Percentiles rank a stretch among this genome's conserved stretches.
Conservation (phyloP, 805 yeast species). For the Zygotorulaspora chibaensis region DNA sequence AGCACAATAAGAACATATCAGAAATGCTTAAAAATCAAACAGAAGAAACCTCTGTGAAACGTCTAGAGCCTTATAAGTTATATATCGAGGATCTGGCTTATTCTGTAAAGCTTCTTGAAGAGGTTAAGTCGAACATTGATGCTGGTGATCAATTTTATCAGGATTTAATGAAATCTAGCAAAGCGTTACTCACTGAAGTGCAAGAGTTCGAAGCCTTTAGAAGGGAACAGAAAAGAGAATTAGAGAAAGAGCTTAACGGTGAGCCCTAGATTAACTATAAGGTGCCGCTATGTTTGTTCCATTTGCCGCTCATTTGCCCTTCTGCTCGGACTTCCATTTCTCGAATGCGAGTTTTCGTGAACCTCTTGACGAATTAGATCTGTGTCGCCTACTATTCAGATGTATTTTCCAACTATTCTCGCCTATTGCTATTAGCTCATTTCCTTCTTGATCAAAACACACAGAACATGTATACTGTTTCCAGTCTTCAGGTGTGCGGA, state of each 20-base stretch:
- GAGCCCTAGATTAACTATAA: background rate
- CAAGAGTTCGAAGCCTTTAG: conserved; percentile 49
- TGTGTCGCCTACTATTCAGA: conserved; percentile 63
- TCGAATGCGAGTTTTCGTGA: conserved; percentile 52
- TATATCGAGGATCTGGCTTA: conserved; percentile 28
- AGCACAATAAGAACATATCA: conserved; percentile 39
- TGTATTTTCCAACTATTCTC: conserved; percentile 68
- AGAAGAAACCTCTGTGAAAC: conserved; percentile 1
- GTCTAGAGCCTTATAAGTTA: conserved; percentile 20
- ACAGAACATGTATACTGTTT: conserved; percentile 61
- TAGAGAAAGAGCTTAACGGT: conserved; percentile 35
- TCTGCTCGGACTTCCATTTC: conserved; percentile 34
- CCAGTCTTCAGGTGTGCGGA: conserved; percentile 43
- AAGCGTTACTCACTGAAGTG: conserved; percentile 44
- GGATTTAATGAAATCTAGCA: conserved; percentile 49
- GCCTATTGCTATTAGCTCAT: conserved; percentile 65
- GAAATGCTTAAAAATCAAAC: conserved; percentile 35
- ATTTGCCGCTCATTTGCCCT: background rate
- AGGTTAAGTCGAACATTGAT: conserved; percentile 53
- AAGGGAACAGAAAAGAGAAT: conserved; percentile 48
- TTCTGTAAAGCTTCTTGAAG: conserved; percentile 40
- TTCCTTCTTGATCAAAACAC: conserved; percentile 55
- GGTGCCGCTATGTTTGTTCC: background rate
- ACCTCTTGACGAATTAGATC: conserved; percentile 44
- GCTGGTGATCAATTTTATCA: conserved; percentile 72